Conservation (phyloP, 164 flowering plant species). For the Aristolochia fimbriata region DNA sequence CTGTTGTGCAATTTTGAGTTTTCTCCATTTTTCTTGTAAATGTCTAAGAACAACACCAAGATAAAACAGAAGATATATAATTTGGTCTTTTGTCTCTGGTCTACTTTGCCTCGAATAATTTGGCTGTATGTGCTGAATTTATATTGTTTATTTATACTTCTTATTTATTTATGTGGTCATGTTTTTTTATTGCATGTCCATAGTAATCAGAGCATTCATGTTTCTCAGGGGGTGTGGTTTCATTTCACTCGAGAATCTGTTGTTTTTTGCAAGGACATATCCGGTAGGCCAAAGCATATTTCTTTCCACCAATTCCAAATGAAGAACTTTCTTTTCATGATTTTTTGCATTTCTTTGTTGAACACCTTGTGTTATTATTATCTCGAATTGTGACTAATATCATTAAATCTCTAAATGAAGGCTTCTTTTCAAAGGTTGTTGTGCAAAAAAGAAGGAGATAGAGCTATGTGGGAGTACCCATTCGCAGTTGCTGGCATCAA, state of each 20-base stretch:
- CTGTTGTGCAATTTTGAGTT: too few relatives aligned
- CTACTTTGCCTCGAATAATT: too few relatives aligned
- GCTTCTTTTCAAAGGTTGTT: constrained; percentile 82
- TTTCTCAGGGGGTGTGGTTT: constrained; percentile 83
- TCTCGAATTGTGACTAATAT: constrained; percentile 32
- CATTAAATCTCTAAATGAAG: constrained; percentile 57
- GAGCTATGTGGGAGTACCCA: constrained; percentile 97
- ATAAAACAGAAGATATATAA: too few relatives aligned
- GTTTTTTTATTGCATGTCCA: too few relatives aligned
- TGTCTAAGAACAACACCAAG: too few relatives aligned
- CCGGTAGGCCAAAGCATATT: constrained; percentile 43
- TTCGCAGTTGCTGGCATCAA: constrained; percentile 99
- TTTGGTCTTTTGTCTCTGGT: too few relatives aligned
- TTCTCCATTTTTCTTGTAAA: too few relatives aligned
- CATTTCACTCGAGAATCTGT: constrained; percentile 86
- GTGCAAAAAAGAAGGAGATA: constrained; percentile 62
- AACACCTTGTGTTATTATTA: not conserved
- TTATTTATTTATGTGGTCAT: too few relatives aligned
- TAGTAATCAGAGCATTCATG: not conserved
- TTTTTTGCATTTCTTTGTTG: not conserved
- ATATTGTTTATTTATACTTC: too few relatives aligned
- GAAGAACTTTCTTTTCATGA: not conserved
- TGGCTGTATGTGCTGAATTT: too few relatives aligned
- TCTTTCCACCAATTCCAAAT: not conserved
- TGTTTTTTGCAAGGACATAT: constrained; percentile 70